Base-by-base conservation (phyloP, 495 filamentous ascomycete genomes). In the Chaetomium cochliodes region DNA sequence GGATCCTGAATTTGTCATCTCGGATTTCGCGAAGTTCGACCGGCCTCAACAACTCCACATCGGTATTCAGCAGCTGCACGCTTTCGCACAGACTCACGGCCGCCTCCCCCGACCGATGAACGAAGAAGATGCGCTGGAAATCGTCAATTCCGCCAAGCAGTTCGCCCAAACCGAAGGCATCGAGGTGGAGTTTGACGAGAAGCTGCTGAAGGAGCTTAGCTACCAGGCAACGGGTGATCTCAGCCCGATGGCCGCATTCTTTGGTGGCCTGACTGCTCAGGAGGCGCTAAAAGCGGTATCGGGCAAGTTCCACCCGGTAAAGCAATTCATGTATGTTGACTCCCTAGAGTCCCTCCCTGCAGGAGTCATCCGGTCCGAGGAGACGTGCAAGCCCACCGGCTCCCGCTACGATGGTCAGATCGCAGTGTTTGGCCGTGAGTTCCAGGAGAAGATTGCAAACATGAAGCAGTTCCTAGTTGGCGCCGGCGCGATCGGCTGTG, bases 21-120 rank as follows among this genome's bases (percentile, higher is more conserved):
- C 96, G 20, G 96, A 99, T 74, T 97, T 90, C 69, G 96, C 96
- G 76, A 99, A 99, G 73, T 96, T 97, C 61, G 94, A 98, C 72
- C 87, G 96, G 46, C 93, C 96, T 0, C 85, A 87, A 65, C 92
- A 97, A 75, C 84, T 99, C 25, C 96, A 99, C 70, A 77, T 94
- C 65, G 96, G 93, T 60, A 87, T 98, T 70, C 93, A 99, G 76
- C 93, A 93, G 28, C 82, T 99, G 28, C 91, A 97, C 74, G 84
- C 86, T 28, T 99, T 96, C 72, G 84, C 81, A 0, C 85, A 90
- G 72, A 77, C 80, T 16, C 86, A 93, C 56, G 85, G 86, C 37
- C 84, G 87, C n/a, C 79, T 92, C 47, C 94, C 96, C 41, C 83
- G 86, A 33, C 88, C 96, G 18, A 88, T 93, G 79, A 88, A 92